Percentiles rank a stretch among this genome's conserved stretches.
Conservation (phyloP, 2,329 filamentous ascomycete genomes). For the Colletotrichum spinosum region DNA sequence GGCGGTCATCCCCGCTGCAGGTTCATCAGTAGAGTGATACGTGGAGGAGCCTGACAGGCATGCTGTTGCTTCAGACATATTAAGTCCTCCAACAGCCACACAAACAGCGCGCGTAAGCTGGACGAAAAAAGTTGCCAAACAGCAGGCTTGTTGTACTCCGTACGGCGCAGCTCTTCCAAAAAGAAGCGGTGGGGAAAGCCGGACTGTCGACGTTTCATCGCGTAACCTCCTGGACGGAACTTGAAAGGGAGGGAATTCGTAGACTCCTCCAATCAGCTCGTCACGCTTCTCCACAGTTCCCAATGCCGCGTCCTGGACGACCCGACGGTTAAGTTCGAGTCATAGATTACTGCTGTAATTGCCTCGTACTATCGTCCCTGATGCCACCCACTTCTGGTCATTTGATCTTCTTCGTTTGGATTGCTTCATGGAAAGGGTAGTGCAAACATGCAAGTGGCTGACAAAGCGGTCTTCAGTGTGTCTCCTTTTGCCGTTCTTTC, state of each 20-base stretch:
- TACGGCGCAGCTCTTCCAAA: background rate
- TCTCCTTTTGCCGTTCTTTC: no score
- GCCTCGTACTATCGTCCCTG: no score
- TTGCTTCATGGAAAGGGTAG: no score
- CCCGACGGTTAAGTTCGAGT: background rate
- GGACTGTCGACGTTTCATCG: constrained; percentile 32
- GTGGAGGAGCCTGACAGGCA: constrained; percentile 25
- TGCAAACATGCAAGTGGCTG: no score
- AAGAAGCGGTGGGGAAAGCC: background rate
- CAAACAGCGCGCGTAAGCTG: background rate
- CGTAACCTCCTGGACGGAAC: constrained; percentile 19
- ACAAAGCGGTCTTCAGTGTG: no score
- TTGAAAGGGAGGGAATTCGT: background rate
- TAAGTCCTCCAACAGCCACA: background rate
- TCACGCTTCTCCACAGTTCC: constrained; percentile 16
- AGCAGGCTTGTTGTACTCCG: no score
- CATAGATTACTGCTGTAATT: no score
- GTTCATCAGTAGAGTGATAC: constrained; percentile 5
- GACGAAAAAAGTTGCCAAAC: background rate
- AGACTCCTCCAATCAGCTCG: constrained; percentile 27
- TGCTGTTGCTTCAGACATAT: constrained; percentile 20
- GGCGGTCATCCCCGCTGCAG: background rate
- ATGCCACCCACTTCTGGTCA: no score
- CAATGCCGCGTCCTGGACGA: constrained; percentile 8
- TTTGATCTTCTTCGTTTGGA: no score